Conservation (phyloP, 352 stramenopile genomes). For the Pythium phragmiticola region DNA sequence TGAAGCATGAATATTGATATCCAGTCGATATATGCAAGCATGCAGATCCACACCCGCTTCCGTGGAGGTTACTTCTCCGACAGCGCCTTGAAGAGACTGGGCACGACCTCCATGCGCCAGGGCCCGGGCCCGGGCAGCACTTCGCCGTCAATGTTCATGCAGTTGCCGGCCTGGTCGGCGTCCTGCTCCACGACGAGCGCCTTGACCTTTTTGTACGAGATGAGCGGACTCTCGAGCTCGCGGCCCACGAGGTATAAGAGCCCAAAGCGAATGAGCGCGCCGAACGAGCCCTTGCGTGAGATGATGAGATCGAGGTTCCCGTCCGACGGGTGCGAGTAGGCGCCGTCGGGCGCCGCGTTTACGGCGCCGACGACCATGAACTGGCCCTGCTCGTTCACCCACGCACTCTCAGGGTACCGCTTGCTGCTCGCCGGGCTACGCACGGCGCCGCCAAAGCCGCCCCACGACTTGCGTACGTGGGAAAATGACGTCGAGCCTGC, state of each 20-base stretch:
- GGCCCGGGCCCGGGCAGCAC: slow-evolving; percentile 55
- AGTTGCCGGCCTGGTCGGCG: slow-evolving; percentile 48
- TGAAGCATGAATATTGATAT: background rate
- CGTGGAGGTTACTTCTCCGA: slow-evolving; percentile 64
- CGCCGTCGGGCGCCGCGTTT: slow-evolving; percentile 69
- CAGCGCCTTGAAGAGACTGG: slow-evolving; percentile 85
- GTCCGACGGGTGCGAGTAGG: slow-evolving; percentile 74
- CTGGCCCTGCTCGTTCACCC: slow-evolving; percentile 57
- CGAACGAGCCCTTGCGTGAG: slow-evolving; percentile 60
- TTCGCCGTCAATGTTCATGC: slow-evolving; percentile 86
- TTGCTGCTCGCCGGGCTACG: slow-evolving; percentile 60
- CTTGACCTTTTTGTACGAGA: slow-evolving; percentile 84
- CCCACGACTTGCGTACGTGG: slow-evolving; percentile 58
- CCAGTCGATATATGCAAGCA: background rate
- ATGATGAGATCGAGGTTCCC: slow-evolving; percentile 79
- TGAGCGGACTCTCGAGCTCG: slow-evolving; percentile 61
- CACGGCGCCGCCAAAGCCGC: slow-evolving; percentile 48
- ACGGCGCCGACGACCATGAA: slow-evolving; percentile 74
- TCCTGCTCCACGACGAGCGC: slow-evolving; percentile 60
- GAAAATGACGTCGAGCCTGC: slow-evolving; percentile 27
- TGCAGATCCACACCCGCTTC: background rate
- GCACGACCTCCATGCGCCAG: slow-evolving; percentile 83
- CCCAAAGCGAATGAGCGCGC: slow-evolving; percentile 43
- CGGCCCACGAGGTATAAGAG: slow-evolving; percentile 73
- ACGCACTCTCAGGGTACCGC: slow-evolving; percentile 57